These are phyloP conservation scores for Rosa hybrid DNA, from an alignment of 331 rosid genomes.

Conservation along the genomic window DNA sequence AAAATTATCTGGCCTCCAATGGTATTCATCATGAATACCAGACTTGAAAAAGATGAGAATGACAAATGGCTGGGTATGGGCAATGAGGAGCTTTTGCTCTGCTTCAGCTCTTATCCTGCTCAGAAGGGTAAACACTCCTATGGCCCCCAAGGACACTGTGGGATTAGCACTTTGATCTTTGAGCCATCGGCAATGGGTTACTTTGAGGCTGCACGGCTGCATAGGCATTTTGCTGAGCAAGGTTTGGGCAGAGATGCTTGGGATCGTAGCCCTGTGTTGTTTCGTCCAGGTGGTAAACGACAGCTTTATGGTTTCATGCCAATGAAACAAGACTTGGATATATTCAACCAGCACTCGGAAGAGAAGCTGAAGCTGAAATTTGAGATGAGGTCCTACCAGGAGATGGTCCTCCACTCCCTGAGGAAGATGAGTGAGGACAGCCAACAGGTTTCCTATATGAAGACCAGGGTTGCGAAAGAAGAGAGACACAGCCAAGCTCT, in stretches of 20 bases:
- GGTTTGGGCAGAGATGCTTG: conserved; percentile 72
- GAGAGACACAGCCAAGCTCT: conserved; percentile 39
- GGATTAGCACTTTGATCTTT: conserved; percentile 78
- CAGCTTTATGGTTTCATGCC: conserved; percentile 85
- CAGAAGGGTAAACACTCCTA: conserved; percentile 67
- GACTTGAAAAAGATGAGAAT: conserved; percentile 38
- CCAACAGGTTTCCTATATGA: conserved; percentile 62
- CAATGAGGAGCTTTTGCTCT: conserved; percentile 79
- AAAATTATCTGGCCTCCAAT: conserved; percentile 65
- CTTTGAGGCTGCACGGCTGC: conserved; percentile 80
- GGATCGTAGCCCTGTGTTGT: conserved; percentile 42
- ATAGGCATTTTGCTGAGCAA: conserved; percentile 64
- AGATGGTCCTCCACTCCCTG: conserved; percentile 73
- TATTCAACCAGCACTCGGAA: conserved; percentile 69
- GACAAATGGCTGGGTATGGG: conserved; percentile 88
- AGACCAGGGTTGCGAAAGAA: conserved; percentile 52
- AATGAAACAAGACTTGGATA: conserved; percentile 72
- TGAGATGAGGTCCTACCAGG: conserved; percentile 73
- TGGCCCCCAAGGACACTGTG: conserved; percentile 89
- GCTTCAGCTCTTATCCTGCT: conserved; percentile 54
- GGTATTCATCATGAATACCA: conserved; percentile 53
- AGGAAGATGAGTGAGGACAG: conserved; percentile 83
- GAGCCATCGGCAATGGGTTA: conserved; percentile 81
- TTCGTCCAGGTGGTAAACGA: conserved; percentile 65
- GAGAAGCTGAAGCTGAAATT: conserved; percentile 69